phyloP scores from a whole-genome alignment of 352 stramenopile genomes.

The Pythium grandisporangium region DNA sequence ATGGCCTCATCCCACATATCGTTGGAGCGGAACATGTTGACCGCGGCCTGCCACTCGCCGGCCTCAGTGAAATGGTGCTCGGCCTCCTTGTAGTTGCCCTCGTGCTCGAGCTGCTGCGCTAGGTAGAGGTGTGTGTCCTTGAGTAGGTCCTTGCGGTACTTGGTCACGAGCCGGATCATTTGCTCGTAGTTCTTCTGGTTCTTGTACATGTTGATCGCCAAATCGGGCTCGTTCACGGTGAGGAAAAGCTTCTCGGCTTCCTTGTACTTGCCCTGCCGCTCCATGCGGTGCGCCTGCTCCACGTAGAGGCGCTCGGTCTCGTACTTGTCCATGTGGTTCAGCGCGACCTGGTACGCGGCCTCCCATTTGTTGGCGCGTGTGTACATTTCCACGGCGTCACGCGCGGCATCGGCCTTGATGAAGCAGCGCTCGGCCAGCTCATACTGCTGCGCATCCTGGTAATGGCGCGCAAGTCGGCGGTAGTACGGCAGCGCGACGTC shows the following conservation, averaged over 20 bases:
- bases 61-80: slow-evolving; percentile 90
- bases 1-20: slow-evolving; percentile 95
- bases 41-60: slow-evolving; percentile 87
- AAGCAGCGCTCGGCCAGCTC: slow-evolving; percentile 90
- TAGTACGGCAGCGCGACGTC: slow-evolving; percentile 90
- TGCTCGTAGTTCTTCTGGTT: slow-evolving; percentile 93
- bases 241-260: slow-evolving; percentile 93
- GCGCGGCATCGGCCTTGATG: slow-evolving; percentile 83
- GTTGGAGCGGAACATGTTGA: slow-evolving; percentile 93
- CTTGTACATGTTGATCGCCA: slow-evolving; percentile 97
- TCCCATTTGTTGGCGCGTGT: slow-evolving; percentile 91
- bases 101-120: slow-evolving; percentile 89
- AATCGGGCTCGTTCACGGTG: slow-evolving; percentile 87
- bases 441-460: slow-evolving; percentile 79
- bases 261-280: slow-evolving; percentile 85
- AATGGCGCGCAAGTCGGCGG: slow-evolving; percentile 81
- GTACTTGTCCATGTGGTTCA: slow-evolving; percentile 89
- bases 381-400: slow-evolving; percentile 94
- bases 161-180: slow-evolving; percentile 92
- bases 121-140: slow-evolving; percentile 92
- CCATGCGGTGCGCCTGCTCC: slow-evolving; percentile 89
- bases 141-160: slow-evolving; percentile 89
- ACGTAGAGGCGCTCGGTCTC: slow-evolving; percentile 91
- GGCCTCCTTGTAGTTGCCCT: slow-evolving; percentile 89
- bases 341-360: slow-evolving; percentile 86